Evolutionary conservation across 305 asterid species (phyloP).

Genomic region (Fraxinus floribunda): DNA sequence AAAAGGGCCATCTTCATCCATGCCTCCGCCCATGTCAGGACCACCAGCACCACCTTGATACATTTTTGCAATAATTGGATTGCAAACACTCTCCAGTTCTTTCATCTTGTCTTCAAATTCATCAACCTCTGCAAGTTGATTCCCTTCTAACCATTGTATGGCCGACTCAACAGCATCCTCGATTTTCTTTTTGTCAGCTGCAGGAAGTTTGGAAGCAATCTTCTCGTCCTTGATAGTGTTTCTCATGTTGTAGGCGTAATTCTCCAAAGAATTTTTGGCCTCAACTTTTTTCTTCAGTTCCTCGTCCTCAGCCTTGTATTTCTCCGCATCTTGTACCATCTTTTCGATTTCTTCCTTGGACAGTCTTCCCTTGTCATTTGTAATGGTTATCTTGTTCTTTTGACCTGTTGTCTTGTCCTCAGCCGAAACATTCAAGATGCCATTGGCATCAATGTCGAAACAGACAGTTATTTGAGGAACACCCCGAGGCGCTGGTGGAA

Average conservation of each 20-base stretch:
- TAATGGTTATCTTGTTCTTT: slow-evolving; percentile 40
- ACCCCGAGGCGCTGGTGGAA: slow-evolving; percentile 38
- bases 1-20: slow-evolving; percentile 38
- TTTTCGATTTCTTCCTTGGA: slow-evolving; percentile 42
- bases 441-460: slow-evolving; percentile 41
- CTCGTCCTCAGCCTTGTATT: slow-evolving; percentile 43
- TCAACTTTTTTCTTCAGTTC: slow-evolving; percentile 42
- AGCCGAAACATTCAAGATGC: slow-evolving; percentile 38
- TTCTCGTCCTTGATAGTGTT: slow-evolving; percentile 43
- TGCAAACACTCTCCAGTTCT: slow-evolving; percentile 36
- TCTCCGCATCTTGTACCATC: slow-evolving; percentile 43
- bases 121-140: slow-evolving; percentile 41
- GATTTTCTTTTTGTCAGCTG: slow-evolving; percentile 36
- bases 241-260: slow-evolving; percentile 43
- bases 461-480: slow-evolving; percentile 39
- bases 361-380: slow-evolving; percentile 37
- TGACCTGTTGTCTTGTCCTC: slow-evolving; percentile 42
- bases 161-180: slow-evolving; percentile 39
- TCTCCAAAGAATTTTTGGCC: slow-evolving; percentile 32
- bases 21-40: slow-evolving; percentile 21
- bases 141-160: slow-evolving; percentile 43
- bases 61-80: slow-evolving; percentile 42
- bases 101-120: slow-evolving; percentile 44
- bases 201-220: slow-evolving; percentile 34
- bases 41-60: slow-evolving; percentile 33